Conservation (phyloP, 75 land plant species). For the Sequoia sempervirens region DNA sequence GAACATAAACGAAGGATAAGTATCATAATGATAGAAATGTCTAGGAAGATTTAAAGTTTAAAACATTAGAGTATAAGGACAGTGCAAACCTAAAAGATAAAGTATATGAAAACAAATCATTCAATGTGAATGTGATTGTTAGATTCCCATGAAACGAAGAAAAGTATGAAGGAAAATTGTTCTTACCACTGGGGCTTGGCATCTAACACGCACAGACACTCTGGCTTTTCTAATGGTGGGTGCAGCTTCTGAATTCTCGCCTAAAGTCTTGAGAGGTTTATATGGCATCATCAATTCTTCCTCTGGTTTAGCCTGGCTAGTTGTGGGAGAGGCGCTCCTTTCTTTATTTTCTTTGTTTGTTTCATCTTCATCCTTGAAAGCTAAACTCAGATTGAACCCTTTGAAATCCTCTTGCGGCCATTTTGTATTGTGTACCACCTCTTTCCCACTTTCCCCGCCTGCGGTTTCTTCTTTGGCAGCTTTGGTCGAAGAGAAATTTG, state of each 20-base stretch:
- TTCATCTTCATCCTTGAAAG: neutral
- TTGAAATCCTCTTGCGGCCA: neutral
- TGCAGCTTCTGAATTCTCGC: neutral
- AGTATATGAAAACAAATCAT: no score
- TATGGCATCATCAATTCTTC: neutral
- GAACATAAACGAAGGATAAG: neutral
- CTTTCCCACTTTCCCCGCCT: neutral
- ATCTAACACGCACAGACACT: conserved; percentile 8
- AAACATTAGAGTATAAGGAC: no score
- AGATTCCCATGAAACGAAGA: neutral
- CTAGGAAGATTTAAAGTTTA: no score
- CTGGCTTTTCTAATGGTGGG: conserved; percentile 2
- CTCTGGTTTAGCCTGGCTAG: neutral
- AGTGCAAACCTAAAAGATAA: no score
- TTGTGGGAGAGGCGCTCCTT: neutral
- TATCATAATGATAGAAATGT: no score
- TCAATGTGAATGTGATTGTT: neutral
- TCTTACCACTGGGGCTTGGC: conserved; percentile 6
- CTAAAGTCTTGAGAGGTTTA: neutral
- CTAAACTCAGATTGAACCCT: neutral
- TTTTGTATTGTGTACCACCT: neutral
- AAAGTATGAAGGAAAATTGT: neutral
- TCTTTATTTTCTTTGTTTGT: neutral
- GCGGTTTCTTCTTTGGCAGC: neutral
- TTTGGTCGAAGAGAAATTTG: neutral